Base-by-base conservation (phyloP, 139 green algal species). In the Auxenochlorella protothecoides region DNA sequence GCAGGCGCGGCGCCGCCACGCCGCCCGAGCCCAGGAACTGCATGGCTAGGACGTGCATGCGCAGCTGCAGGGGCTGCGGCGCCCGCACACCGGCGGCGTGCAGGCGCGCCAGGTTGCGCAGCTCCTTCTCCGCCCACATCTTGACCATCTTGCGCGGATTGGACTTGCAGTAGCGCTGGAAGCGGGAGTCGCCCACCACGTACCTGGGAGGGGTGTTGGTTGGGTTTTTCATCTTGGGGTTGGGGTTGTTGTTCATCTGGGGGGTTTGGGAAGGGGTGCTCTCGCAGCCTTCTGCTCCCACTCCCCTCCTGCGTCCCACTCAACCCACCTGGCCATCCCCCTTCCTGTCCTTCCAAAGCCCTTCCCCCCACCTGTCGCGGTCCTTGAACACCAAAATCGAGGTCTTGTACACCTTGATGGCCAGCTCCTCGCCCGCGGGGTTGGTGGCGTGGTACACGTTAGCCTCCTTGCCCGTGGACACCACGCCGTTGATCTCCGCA, bases 131-230 rank as follows among this genome's bases (percentile, higher is more conserved):
- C 16, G 95, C 95, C 95, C 95, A 99, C 74, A 88, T 65, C 79
- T 97, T 92, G 9, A 99, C 95, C 95, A 99, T 99, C 85, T 99
- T 97, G 65, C 95, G 84, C 5, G 95, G 95, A 82, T 99, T 99
- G 81, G 81, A 86, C 68, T 90, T 89, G 83, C 89, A 92, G 86
- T 97, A 99, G 73, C 93, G 82, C 11, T 88, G 75, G 80, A 98
- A 99, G 61, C 95, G 88, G 65, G 84, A 97, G 84, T 99, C 95
- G 7, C 95, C 95, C 13, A 88, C 86, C 16, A 99, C 95, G 74
- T 99, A 99, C 69, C 92, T 93, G 78, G 62, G 16, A n/a, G 59
- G 52, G 27, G 27, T 44, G 27, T 44, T 44, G 27, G 0, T 44
- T 44, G 27, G 27, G 1, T 44, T 44, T 44, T 44, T 44, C 27